Evolutionary conservation across 805 yeast species (phyloP), one percentile per base, ranked within the genome.

Genomic region (Hanseniaspora pseudoguilliermondii): DNA sequence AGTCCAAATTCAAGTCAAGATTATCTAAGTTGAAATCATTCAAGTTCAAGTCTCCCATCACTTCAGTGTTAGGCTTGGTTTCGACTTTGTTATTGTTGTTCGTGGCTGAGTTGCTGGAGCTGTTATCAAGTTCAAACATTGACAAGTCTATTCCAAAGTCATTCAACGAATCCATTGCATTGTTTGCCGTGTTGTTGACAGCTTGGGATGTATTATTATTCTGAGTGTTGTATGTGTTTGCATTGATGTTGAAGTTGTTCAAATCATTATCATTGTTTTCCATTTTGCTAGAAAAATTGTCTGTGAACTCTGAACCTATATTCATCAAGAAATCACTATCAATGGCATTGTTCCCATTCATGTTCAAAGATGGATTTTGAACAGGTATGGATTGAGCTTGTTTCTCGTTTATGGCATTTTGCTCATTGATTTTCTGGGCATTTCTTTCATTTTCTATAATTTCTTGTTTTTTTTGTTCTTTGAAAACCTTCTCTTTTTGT

Each of bases 71-170:
- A 7, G 23, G 16, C 13, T 34, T 36, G 10, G 25, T 16, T 23
- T 35, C 27, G 34, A 35, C 35, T 8, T 36, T 47, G 23, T 36
- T 21, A 21, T 48, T 36, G 43, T 38, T 49, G 23, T n/a, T 32
- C 10, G 38, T 25, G 15, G 11, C 6, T 21, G 42, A 10, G 11
- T 39, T 21, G 11, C 39, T 35, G 15, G 46, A 7, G 39, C 27
- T 46, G 15, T 53, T 53, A n/a, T 53, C 56, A 16, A 53, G 27
- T 2, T 49, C 56, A 46, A 53, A 53, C 56, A 53, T 53, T 2
- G 56, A 53, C 29, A 53, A 29, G 23, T 53, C 56, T 32, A 53
- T 27, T 25, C 56, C 56, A 39, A 53, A 53, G 38, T 53, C 56
- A 39, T 36, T 47, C 36, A 46, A 16, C 3, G 49, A 27, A 34